phyloP scores from a whole-genome alignment of 164 flowering plant genomes.

The Chimonanthus praecox region DNA sequence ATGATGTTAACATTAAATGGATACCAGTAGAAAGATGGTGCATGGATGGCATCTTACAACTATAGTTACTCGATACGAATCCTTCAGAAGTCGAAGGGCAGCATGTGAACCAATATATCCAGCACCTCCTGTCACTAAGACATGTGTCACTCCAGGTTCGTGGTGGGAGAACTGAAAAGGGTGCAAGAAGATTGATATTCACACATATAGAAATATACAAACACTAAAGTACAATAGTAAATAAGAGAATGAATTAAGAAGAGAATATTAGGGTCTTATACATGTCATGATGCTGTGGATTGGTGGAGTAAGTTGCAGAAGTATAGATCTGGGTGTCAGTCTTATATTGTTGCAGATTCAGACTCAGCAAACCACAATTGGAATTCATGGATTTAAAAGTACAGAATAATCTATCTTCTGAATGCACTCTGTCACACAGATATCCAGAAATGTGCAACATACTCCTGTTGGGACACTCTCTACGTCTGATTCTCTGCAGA shows the following conservation, averaged over 20 bases:
- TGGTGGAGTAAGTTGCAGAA: too few species aligned
- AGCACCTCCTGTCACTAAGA: constrained; percentile 96
- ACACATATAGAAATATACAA: too few species aligned
- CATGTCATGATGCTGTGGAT: background rate
- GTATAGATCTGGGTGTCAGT: background rate
- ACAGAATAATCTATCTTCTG: too few species aligned
- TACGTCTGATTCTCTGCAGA: too few species aligned
- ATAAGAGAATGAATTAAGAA: background rate
- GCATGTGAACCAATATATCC: constrained; percentile 99
- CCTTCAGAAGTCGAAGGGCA: constrained; percentile 72
- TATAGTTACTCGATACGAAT: constrained; percentile 75
- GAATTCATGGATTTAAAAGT: too few species aligned
- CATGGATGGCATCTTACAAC: constrained; percentile 49
- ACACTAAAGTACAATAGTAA: background rate
- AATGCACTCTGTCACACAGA: too few species aligned
- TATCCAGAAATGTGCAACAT: too few species aligned
- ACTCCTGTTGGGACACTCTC: too few species aligned
- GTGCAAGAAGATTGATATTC: background rate
- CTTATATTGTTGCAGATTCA: background rate
- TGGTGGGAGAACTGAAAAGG: constrained; percentile 56
- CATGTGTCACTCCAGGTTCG: constrained; percentile 81
- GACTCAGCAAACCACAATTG: background rate
- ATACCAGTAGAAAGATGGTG: background rate
- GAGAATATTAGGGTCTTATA: background rate
- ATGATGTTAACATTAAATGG: background rate